These are phyloP conservation scores for Albizia julibrissin DNA, from an alignment of 306 rosid species.

Conservation along the genomic window DNA sequence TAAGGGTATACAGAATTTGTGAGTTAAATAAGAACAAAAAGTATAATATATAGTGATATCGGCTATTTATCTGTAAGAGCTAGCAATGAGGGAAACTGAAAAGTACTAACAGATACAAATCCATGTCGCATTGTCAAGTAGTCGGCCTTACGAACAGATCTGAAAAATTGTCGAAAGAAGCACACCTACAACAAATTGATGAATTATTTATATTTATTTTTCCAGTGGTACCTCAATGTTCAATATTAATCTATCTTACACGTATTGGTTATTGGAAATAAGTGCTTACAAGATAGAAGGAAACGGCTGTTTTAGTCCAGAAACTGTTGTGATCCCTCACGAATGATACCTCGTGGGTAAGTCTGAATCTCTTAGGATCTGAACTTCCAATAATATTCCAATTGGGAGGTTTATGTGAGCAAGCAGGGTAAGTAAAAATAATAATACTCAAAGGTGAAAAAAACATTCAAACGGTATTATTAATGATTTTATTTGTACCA, in stretches of 20 bases:
- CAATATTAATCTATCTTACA: neutral
- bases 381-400: conserved; percentile 17
- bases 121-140: conserved; percentile 95
- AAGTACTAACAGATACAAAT: conserved; percentile 69
- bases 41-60: neutral
- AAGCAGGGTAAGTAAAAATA: neutral
- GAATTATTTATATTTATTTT: neutral
- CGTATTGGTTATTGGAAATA: neutral
- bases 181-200: conserved; percentile 58
- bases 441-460: neutral
- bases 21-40: neutral
- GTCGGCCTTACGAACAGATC: conserved; percentile 91
- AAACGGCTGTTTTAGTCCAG: conserved; percentile 61
- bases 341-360: conserved; percentile 67
- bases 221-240: neutral
- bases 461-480: neutral
- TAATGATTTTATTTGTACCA: conserved; percentile 38
- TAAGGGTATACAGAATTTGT: neutral
- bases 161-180: conserved; percentile 82
- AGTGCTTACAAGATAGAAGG: conserved; percentile 58
- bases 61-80: neutral
- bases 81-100: neutral
- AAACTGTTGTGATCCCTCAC: conserved; percentile 56
- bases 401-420: neutral
- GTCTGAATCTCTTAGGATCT: conserved; percentile 72